phyloP scores from a whole-genome alignment of 495 filamentous ascomycete genomes.

The Trichoderma orchidacearum region DNA sequence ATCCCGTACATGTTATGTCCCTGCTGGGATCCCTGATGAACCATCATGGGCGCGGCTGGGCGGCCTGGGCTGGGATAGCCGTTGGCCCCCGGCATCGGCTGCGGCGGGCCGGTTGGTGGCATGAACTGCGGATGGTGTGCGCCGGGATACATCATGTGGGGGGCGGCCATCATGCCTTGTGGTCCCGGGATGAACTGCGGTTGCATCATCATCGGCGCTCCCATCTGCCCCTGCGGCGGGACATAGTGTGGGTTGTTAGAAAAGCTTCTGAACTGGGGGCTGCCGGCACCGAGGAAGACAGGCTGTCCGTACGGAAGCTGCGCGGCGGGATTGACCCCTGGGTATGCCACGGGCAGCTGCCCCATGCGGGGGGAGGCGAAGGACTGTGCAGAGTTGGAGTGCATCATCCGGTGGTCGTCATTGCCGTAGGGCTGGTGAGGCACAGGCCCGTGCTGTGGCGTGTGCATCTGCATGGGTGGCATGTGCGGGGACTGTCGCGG shows the following conservation, averaged over 20 bases:
- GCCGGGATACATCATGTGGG: slow-evolving; percentile 62
- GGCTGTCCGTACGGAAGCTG: slow-evolving; percentile 63
- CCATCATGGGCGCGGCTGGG: slow-evolving; percentile 71
- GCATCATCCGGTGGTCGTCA: slow-evolving; percentile 80
- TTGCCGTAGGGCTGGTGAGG: slow-evolving; percentile 48
- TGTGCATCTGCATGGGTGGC: slow-evolving; percentile 51
- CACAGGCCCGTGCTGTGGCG: slow-evolving; percentile 45
- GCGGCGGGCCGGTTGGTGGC: slow-evolving; percentile 48
- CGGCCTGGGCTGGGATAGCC: slow-evolving; percentile 77
- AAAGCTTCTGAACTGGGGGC: slow-evolving; percentile 38
- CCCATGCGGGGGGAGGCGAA: slow-evolving; percentile 66
- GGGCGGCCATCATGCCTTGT: slow-evolving; percentile 45
- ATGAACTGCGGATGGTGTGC: slow-evolving; percentile 47
- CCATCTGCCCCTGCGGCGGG: slow-evolving; percentile 49
- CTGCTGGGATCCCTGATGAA: slow-evolving; percentile 54
- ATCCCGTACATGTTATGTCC: slow-evolving; percentile 58
- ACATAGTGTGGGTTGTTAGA: slow-evolving; percentile 53
- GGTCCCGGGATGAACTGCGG: slow-evolving; percentile 43
- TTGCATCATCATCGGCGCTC: slow-evolving; percentile 67
- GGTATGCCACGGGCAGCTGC: slow-evolving; percentile 54
- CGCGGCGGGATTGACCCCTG: slow-evolving; percentile 51
- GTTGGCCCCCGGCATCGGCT: slow-evolving; percentile 46
- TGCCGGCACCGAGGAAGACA: slow-evolving; percentile 55
- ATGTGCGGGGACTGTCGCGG: slow-evolving; percentile 50
- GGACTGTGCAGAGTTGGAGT: slow-evolving; percentile 63